phyloP scores from a whole-genome alignment of 306 rosid genomes.

The Cajanus cajan region DNA sequence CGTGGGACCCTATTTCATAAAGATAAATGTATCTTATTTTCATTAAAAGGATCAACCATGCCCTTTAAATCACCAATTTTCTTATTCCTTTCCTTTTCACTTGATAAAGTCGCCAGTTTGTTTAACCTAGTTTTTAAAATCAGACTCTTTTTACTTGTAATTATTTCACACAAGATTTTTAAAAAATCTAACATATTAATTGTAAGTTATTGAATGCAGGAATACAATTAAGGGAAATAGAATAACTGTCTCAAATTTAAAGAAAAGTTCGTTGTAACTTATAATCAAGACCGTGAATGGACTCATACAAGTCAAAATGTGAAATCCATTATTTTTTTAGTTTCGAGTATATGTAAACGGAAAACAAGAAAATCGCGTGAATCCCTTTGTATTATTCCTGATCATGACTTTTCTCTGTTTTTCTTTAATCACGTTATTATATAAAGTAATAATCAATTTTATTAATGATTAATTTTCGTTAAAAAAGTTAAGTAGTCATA shows the following conservation, averaged over 20 bases:
- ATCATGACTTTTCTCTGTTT: background rate
- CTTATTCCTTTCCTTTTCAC: conserved; percentile 12
- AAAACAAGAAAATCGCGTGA: background rate
- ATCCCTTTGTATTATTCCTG: background rate
- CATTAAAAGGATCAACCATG: conserved; percentile 8
- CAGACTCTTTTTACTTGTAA: background rate
- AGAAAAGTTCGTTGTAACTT: background rate
- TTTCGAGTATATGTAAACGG: background rate
- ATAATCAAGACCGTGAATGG: background rate
- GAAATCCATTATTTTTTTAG: background rate
- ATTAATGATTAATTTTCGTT: too few species aligned
- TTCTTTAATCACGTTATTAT: background rate
- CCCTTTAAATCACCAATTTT: background rate
- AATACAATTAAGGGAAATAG: background rate
- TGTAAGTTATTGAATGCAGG: background rate
- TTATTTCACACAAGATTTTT: background rate
- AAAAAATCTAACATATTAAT: background rate
- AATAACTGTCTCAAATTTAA: background rate
- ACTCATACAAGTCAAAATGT: background rate
- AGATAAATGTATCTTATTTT: background rate
- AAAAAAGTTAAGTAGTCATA: too few species aligned
- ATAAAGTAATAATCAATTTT: too few species aligned
- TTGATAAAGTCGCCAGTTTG: background rate
- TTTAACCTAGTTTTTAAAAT: background rate
- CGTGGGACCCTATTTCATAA: conserved; percentile 31